Base-by-base conservation (phyloP, 169 alveolate genomes). In the Cryptosporidium viatorum region DNA sequence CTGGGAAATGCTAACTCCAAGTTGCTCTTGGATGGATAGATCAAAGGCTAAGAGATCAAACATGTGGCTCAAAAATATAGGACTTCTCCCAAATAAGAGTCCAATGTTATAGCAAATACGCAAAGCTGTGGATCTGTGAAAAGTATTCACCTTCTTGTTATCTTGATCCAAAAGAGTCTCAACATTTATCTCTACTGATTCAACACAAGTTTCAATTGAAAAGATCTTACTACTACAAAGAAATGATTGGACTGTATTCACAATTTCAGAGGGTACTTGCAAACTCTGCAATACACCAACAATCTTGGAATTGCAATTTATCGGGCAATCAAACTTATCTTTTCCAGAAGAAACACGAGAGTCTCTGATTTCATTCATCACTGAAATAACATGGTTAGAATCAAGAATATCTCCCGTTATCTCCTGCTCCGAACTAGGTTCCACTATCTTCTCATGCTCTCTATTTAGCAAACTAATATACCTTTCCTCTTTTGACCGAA, bases 11-110 rank as follows among this genome's bases (percentile, higher is more conserved):
- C 43, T 45, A 26, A 65, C 45, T 37, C 89, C 89, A 21, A 65
- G 21, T 12, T 60, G 65, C 23, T 80, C 89, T 50, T 80, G 60
- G 14, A 65, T 41, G 10, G 89, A 37, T 3, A n/a, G 39, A 31
- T 80, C 67, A 48, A 80, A 65, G 16, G 89, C 71, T 14, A 80
- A 21, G 14, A 80, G 52, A 37, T 80, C 75, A 9, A 43, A 80
- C 16, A 80, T 65, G 14, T 67, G 60, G n/a, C 69, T 39, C 75
- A 80, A 45, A 41, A 45, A 62, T 21, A 43, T 1, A 9, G 43
- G 50, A 39, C 31, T 80, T 80, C 89, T 59, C 2, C 75, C 75
- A 10, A 80, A 67, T 7, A n/a, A 9, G 8, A 41, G n/a, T 12
- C 69, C 89, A 60, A 65, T 43, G 16, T 80, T 80, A 16, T 80